Percentiles rank a stretch among this genome's conserved stretches.
phyloP scores from a whole-genome alignment of 2,329 filamentous ascomycete genomes.

The Botrytis deweyae region DNA sequence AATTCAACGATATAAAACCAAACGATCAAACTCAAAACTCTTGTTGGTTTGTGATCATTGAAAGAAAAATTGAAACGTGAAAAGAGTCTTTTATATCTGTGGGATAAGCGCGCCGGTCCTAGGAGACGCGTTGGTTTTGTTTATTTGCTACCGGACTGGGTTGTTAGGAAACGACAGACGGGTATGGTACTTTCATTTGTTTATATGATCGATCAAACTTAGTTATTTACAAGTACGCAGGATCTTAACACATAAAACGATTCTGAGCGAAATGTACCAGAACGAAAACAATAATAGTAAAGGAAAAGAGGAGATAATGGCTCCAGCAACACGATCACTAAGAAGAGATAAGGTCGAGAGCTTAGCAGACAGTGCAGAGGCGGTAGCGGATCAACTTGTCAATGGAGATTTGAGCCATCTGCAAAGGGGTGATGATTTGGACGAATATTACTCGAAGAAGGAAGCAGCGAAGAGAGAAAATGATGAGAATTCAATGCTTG shows the following conservation, averaged over 20 bases:
- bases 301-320: not conserved
- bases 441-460: not conserved
- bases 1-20: not conserved
- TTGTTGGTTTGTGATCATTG: not conserved
- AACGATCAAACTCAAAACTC: not conserved
- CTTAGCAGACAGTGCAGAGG: not conserved
- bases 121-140: not conserved
- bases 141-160: not conserved
- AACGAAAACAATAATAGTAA: not conserved
- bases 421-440: not conserved
- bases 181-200: not conserved
- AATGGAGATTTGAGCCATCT: not conserved
- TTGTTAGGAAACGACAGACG: not conserved
- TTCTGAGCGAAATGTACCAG: not conserved
- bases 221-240: not conserved
- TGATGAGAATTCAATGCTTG: not conserved
- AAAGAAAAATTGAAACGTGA: not conserved
- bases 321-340: constrained; percentile 10
- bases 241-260: not conserved
- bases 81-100: not conserved
- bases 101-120: not conserved
- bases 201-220: not conserved
- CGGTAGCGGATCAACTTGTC: not conserved
- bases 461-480: not conserved
- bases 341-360: constrained; percentile 13